phyloP scores from a whole-genome alignment of 2,329 filamentous ascomycete genomes.

The Zarea fungicola region DNA sequence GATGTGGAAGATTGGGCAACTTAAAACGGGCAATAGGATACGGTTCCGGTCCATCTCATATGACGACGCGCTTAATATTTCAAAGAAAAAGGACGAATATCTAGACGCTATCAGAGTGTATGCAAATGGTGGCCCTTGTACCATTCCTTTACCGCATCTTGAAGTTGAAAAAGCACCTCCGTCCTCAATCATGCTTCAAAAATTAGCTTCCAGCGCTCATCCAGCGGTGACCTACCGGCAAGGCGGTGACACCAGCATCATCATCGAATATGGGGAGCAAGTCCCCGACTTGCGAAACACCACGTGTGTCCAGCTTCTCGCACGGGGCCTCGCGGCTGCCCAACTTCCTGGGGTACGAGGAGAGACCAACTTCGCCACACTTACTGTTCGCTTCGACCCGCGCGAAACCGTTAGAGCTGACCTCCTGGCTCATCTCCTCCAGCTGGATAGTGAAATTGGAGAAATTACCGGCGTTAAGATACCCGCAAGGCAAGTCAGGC shows the following conservation, averaged over 20 bases:
- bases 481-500: conserved; percentile 15
- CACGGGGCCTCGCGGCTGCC: conserved; percentile 10
- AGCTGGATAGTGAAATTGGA: neutral
- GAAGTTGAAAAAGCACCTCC: neutral
- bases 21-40: conserved; percentile 51
- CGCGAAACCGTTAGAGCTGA: neutral
- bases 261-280: conserved; percentile 32
- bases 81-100: neutral
- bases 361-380: conserved; percentile 18
- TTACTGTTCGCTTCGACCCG: conserved; percentile 19
- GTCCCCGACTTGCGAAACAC: conserved; percentile 50
- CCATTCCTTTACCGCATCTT: neutral
- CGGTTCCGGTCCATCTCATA: neutral
- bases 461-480: neutral
- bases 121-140: neutral
- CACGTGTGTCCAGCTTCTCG: conserved; percentile 19
- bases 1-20: conserved; percentile 57
- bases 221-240: neutral
- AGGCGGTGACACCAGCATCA: neutral
- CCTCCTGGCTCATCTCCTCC: neutral
- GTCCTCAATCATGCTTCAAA: neutral
- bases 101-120: neutral
- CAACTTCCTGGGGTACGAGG: conserved; percentile 12
- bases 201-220: neutral
- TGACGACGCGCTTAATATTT: neutral